Conservation (phyloP, 2,329 filamentous ascomycete genomes). For the Pseudocercospora pini-densiflorae region DNA sequence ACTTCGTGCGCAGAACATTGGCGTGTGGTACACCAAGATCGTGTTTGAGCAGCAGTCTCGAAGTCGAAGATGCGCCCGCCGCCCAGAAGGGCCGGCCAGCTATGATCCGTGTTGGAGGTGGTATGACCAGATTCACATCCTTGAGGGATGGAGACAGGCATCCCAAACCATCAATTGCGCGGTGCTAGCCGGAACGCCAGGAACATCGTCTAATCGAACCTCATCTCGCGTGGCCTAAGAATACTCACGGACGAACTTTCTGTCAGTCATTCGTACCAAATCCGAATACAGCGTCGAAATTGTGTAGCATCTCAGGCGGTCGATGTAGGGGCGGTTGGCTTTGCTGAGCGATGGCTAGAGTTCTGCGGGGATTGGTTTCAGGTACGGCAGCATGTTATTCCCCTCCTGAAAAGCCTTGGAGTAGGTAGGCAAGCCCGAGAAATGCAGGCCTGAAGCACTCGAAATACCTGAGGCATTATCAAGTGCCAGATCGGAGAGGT, state of each 20-base stretch:
- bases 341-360: background rate
- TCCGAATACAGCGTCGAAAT: background rate
- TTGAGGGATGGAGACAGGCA: constrained; percentile 6
- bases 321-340: background rate
- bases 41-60: background rate
- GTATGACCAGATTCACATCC: constrained; percentile 3
- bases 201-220: background rate
- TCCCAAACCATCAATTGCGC: background rate
- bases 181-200: background rate
- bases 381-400: background rate
- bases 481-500: background rate
- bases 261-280: background rate
- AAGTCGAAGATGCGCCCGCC: background rate
- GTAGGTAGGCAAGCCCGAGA: background rate
- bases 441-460: background rate
- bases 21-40: background rate
- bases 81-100: background rate
- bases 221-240: background rate
- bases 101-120: background rate
- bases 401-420: background rate
- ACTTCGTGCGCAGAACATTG: background rate
- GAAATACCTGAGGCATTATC: background rate
- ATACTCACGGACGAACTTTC: background rate
- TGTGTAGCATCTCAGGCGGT: background rate
- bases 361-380: constrained; percentile 2